Evolutionary conservation across 805 yeast genomes (phyloP).

Genomic region (Saturnispora diversa): DNA sequence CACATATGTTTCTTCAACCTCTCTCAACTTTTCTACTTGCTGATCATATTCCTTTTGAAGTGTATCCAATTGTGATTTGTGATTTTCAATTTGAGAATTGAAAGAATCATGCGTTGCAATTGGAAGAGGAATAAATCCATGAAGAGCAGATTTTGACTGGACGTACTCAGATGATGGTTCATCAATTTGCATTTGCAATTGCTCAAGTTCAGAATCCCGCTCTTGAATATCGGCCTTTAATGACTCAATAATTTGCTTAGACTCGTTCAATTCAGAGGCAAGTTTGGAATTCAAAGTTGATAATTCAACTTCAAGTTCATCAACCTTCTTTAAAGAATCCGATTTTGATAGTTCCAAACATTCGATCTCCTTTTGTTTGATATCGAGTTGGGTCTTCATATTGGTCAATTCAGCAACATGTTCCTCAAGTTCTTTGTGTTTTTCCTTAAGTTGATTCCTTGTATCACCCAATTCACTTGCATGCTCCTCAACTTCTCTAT

Average conservation of each 20-base stretch:
- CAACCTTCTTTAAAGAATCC: neutral
- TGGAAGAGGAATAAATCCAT: slow-evolving; percentile 5
- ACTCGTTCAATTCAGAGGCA: neutral
- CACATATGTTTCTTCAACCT: neutral
- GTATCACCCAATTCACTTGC: neutral
- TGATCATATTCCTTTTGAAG: neutral
- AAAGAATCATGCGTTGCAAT: neutral
- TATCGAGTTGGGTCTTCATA: slow-evolving; percentile 1
- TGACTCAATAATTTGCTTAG: neutral
- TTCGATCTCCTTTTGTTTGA: slow-evolving; percentile 3
- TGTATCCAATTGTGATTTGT: neutral
- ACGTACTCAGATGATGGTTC: neutral
- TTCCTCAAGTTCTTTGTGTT: slow-evolving; percentile 5
- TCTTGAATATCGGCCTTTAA: neutral
- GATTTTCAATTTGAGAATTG: neutral
- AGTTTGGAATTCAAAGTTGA: neutral
- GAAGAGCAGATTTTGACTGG: neutral
- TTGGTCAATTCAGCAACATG: slow-evolving; percentile 1
- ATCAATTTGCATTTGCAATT: neutral
- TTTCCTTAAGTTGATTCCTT: slow-evolving; percentile 1
- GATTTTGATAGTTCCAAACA: neutral
- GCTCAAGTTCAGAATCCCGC: neutral
- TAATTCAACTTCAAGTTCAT: slow-evolving; percentile 4
- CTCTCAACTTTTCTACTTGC: neutral
- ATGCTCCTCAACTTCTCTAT: slow-evolving; percentile 7